phyloP scores from a whole-genome alignment of 2,329 filamentous ascomycete species.

The Alternaria incomplexa region DNA sequence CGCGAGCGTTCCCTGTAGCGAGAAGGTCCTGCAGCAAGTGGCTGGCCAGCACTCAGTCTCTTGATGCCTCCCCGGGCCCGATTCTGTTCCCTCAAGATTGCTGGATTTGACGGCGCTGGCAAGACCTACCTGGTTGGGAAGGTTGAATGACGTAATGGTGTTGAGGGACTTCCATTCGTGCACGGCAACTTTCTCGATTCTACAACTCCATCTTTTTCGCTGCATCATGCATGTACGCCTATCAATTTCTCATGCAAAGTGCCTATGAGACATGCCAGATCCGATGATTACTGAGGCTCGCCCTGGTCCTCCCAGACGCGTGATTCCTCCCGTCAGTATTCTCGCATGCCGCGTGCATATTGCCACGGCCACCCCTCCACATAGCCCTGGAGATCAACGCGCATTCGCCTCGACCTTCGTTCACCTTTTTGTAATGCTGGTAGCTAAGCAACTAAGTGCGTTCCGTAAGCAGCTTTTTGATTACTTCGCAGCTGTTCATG shows the following conservation, averaged over 20 bases:
- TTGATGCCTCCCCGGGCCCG: not conserved
- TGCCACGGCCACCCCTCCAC: not conserved
- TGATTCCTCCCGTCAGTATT: constrained; percentile 1
- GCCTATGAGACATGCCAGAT: not conserved
- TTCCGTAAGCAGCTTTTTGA: not conserved
- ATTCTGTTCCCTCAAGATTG: not conserved
- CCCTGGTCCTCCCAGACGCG: not conserved
- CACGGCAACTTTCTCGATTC: not conserved
- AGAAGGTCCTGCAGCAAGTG: not conserved
- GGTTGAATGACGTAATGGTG: not conserved
- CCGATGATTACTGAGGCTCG: not conserved
- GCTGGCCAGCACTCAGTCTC: not conserved
- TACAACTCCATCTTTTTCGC: not conserved
- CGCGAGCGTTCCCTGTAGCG: not conserved
- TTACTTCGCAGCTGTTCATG: not conserved
- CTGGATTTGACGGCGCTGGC: not conserved
- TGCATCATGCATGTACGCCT: not conserved
- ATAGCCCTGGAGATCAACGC: not conserved
- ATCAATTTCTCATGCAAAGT: not conserved
- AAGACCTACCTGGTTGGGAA: not conserved
- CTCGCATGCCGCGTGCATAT: not conserved
- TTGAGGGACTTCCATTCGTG: not conserved
- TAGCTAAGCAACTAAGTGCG: not conserved
- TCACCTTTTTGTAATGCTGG: not conserved
- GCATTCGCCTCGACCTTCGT: not conserved